These are phyloP conservation scores for Tothia fuscella DNA, from an alignment of 2,329 filamentous ascomycete genomes.

Conservation along the genomic window DNA sequence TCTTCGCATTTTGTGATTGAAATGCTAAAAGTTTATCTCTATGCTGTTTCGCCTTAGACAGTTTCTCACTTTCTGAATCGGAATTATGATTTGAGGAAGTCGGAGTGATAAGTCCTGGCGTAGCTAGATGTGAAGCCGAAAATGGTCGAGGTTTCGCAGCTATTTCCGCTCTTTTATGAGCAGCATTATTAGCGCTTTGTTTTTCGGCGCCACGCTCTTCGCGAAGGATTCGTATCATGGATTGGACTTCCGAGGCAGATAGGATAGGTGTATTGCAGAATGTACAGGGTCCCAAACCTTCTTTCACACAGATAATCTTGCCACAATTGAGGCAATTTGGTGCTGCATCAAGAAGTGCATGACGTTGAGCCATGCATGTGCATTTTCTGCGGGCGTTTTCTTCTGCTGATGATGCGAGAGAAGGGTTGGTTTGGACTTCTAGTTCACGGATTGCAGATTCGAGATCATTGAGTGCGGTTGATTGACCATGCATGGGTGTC, in stretches of 20 bases:
- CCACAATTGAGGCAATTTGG: constrained; percentile 89
- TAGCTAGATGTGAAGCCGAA: constrained; percentile 29
- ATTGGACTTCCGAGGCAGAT: constrained; percentile 60
- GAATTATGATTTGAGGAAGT: constrained; percentile 17
- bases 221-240: constrained; percentile 71
- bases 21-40: constrained; percentile 70
- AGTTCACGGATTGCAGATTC: constrained; percentile 75
- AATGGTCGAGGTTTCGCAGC: constrained; percentile 46
- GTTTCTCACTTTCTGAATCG: constrained; percentile 40
- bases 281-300: constrained; percentile 87
- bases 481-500: constrained; percentile 69
- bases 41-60: constrained; percentile 61
- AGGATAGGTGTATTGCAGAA: constrained; percentile 72
- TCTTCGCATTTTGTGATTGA: constrained; percentile 72
- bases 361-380: constrained; percentile 76
- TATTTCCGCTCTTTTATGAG: constrained; percentile 55
- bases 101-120: constrained; percentile 21
- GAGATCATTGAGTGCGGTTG: constrained; percentile 55
- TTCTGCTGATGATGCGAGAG: constrained; percentile 39
- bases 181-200: constrained; percentile 67
- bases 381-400: constrained; percentile 54
- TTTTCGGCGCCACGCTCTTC: constrained; percentile 80
- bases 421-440: constrained; percentile 84
- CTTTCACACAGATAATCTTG: constrained; percentile 89
- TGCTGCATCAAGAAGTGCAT: constrained; percentile 79